Conservation (phyloP, 345 rosid species). For the Lepidium africanum region DNA sequence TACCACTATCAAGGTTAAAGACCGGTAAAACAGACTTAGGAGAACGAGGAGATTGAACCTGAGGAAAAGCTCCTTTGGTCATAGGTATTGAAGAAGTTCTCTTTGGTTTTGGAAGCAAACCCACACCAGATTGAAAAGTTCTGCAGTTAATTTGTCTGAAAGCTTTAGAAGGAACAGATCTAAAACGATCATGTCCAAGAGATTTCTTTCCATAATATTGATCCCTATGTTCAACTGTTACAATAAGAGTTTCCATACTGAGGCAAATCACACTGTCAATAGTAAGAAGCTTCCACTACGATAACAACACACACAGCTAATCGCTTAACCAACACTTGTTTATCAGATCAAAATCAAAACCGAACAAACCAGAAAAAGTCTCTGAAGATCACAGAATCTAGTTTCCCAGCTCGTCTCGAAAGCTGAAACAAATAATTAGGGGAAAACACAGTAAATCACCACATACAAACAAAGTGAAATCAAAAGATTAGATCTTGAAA, state of each 20-base stretch:
- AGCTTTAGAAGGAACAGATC: constrained; percentile 45
- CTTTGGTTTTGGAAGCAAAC: constrained; percentile 62
- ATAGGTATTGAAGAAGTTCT: constrained; percentile 28
- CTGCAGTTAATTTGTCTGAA: constrained; percentile 69
- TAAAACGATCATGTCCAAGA: constrained; percentile 34
- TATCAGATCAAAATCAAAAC: constrained; percentile 10
- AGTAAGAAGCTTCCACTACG: not conserved
- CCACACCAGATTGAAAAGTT: constrained; percentile 64
- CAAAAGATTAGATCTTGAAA: not conserved
- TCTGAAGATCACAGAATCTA: constrained; percentile 1
- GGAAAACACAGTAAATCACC: constrained; percentile 9
- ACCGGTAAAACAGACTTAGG: constrained; percentile 20
- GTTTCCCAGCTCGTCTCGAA: not conserved
- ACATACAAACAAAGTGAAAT: not conserved
- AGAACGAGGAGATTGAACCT: constrained; percentile 13
- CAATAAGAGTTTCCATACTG: constrained; percentile 77
- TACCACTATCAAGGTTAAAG: constrained; percentile 6
- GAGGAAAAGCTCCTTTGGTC: constrained; percentile 23
- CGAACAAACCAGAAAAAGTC: not conserved
- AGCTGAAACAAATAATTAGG: constrained; percentile 9
- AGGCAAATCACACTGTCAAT: not conserved
- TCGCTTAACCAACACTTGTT: not conserved
- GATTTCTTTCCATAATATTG: constrained; percentile 46
- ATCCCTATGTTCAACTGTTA: constrained; percentile 55
- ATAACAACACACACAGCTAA: not conserved